Evolutionary conservation across 225 moss, liverwort and hornwort genomes (phyloP).

Genomic region (Ulota crispa): DNA sequence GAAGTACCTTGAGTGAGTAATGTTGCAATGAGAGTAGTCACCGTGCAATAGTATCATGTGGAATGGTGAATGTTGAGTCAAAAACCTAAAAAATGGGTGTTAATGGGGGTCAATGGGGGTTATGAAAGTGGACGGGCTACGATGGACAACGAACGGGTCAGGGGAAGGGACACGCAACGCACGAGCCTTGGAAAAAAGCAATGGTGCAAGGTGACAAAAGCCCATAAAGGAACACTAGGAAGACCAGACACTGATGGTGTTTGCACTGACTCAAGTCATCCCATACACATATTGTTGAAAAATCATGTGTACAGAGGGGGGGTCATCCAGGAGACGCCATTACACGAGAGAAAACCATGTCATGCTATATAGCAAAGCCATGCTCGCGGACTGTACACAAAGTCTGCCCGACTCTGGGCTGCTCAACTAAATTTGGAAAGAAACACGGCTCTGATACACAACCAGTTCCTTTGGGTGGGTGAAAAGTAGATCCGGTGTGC

Average conservation of each 20-base stretch:
- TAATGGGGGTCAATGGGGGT: not conserved
- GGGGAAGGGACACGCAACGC: constrained; percentile 8
- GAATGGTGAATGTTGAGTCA: not conserved
- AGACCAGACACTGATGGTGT: not conserved
- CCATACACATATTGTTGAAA: constrained; percentile 43
- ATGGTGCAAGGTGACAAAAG: not conserved
- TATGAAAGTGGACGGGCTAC: constrained; percentile 4
- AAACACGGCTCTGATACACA: constrained; percentile 30
- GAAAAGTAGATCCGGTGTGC: constrained; percentile 42
- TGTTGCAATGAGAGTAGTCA: constrained; percentile 1
- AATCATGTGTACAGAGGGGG: constrained; percentile 35
- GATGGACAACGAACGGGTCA: not conserved
- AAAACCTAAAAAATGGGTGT: not conserved
- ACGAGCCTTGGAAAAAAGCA: constrained; percentile 19
- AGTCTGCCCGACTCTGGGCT: constrained; percentile 28
- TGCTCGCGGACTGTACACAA: constrained; percentile 58
- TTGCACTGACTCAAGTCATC: constrained; percentile 22
- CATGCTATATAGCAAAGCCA: constrained; percentile 53
- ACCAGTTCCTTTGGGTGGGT: constrained; percentile 9
- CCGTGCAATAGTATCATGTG: constrained; percentile 13
- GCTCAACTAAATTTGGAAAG: constrained; percentile 10
- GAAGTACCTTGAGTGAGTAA: constrained; percentile 33
- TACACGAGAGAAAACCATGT: constrained; percentile 44
- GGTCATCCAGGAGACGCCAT: constrained; percentile 34
- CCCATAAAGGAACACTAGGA: constrained; percentile 19